Percentiles rank a stretch among this genome's conserved stretches.
Conservation (phyloP, 2,329 filamentous ascomycete genomes). For the Dactylellina leptospora region DNA sequence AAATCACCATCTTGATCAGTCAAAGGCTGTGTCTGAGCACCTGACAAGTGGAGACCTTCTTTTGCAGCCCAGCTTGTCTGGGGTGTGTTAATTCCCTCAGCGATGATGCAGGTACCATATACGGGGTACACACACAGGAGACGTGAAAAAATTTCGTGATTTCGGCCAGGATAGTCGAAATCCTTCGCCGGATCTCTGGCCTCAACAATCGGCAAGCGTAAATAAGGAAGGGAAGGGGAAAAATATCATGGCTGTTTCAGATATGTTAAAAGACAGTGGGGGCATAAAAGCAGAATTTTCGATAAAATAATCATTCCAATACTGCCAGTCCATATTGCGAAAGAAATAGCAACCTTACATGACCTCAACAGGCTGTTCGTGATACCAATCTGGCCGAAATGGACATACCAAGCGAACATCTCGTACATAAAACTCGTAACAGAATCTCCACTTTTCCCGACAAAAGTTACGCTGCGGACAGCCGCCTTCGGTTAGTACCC, state of each 20-base stretch:
- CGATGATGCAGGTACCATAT: conserved; percentile 48
- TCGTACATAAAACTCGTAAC: conserved; percentile 20
- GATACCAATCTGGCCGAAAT: conserved; percentile 23
- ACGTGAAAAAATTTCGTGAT: conserved; percentile 45
- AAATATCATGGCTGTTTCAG: conserved; percentile 32
- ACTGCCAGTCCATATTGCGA: conserved; percentile 16
- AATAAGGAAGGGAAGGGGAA: conserved; percentile 16
- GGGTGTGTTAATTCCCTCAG: conserved; percentile 51
- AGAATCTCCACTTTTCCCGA: conserved; percentile 12
- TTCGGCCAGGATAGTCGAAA: conserved; percentile 22
- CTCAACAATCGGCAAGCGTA: conserved; percentile 25
- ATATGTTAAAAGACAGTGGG: conserved; percentile 27
- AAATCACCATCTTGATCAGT: not conserved
- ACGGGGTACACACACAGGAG: conserved; percentile 17
- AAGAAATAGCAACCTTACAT: conserved; percentile 16
- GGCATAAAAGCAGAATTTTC: conserved; percentile 19
- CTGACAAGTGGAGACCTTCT: conserved; percentile 44
- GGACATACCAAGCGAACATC: conserved; percentile 14
- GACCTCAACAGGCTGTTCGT: conserved; percentile 5
- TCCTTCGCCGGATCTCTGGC: conserved; percentile 4
- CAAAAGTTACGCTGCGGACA: conserved; percentile 38
- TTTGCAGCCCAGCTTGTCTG: conserved; percentile 25
- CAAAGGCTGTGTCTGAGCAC: conserved; percentile 18
- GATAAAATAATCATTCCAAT: conserved; percentile 5
- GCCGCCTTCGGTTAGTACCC: conserved; percentile 51